Percentiles rank a stretch among this genome's conserved stretches.
phyloP scores from a whole-genome alignment of 2,329 filamentous ascomycete species.

The Sphaceloma murrayae region DNA sequence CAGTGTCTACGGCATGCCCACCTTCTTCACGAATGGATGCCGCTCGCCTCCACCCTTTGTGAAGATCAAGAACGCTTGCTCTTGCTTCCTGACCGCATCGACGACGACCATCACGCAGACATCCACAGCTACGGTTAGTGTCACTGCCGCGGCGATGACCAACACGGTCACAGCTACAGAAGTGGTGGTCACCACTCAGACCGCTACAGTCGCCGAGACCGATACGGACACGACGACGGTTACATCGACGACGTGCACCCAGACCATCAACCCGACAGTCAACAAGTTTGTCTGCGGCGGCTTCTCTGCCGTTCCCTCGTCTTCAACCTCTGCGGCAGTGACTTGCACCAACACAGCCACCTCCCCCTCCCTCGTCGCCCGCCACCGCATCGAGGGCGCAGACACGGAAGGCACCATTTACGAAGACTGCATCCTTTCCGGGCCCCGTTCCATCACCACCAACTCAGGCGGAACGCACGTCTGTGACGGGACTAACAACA shows the following conservation, averaged over 20 bases:
- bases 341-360: background rate
- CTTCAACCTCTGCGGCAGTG: background rate
- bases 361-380: background rate
- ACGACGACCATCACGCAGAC: background rate
- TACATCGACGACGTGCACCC: background rate
- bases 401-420: constrained; percentile 20
- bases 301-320: background rate
- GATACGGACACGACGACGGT: background rate
- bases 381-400: constrained; percentile 22
- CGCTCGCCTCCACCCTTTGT: background rate
- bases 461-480: constrained; percentile 19
- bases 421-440: constrained; percentile 20
- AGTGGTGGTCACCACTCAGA: background rate
- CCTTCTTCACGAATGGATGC: constrained; percentile 2
- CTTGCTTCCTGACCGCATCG: background rate
- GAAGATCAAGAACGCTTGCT: constrained; percentile 2
- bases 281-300: background rate
- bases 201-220: background rate
- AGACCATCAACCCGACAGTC: background rate
- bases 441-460: constrained; percentile 21
- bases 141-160: background rate
- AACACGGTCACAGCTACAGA: background rate
- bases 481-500: too few species aligned
- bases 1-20: background rate
- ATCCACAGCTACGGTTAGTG: background rate